Evolutionary conservation across 2,329 filamentous ascomycete species (phyloP).

Genomic region (Aspergillus neoniger): DNA sequence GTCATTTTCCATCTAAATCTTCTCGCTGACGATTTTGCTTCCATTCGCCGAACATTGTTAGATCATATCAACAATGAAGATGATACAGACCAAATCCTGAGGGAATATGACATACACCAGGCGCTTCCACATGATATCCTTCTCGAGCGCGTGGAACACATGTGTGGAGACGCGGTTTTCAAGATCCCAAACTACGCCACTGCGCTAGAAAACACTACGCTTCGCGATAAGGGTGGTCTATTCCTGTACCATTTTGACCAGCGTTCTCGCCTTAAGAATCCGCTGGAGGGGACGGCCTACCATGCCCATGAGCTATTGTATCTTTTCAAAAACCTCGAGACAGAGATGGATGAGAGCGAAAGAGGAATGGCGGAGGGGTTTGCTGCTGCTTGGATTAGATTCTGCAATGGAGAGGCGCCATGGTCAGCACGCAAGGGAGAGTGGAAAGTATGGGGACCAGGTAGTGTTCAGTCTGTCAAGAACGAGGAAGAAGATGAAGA

Average conservation of each 20-base stretch:
- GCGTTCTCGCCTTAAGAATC: conserved; percentile 25
- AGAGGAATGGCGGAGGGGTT: conserved; percentile 22
- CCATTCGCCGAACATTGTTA: conserved; percentile 16
- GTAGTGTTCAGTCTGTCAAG: conserved; percentile 17
- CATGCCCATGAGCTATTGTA: conserved; percentile 32
- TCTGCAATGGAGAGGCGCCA: conserved; percentile 23
- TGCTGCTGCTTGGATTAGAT: conserved; percentile 26
- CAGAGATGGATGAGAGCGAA: conserved; percentile 23
- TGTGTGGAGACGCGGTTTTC: conserved; percentile 30
- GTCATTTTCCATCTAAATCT: conserved; percentile 31
- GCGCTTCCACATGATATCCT: conserved; percentile 15
- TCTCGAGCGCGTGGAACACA: conserved; percentile 24
- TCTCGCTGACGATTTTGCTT: conserved; percentile 19
- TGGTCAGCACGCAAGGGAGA: conserved; percentile 15
- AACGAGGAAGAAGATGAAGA: conserved; percentile 25
- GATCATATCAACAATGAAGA: conserved; percentile 14
- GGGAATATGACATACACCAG: conserved; percentile 21
- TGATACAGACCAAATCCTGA: conserved; percentile 21
- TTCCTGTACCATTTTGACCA: conserved; percentile 33
- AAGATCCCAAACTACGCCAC: conserved; percentile 28
- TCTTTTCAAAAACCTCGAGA: conserved; percentile 26
- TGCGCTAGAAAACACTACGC: conserved; percentile 1
- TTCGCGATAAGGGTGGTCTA: background rate
- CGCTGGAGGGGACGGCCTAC: conserved; percentile 29
- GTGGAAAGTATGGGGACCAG: conserved; percentile 31